A percentile compares a stretch with the other conserved stretches of the same genome.
Evolutionary conservation across 805 yeast species (phyloP).

Genomic region (Candida maesae): DNA sequence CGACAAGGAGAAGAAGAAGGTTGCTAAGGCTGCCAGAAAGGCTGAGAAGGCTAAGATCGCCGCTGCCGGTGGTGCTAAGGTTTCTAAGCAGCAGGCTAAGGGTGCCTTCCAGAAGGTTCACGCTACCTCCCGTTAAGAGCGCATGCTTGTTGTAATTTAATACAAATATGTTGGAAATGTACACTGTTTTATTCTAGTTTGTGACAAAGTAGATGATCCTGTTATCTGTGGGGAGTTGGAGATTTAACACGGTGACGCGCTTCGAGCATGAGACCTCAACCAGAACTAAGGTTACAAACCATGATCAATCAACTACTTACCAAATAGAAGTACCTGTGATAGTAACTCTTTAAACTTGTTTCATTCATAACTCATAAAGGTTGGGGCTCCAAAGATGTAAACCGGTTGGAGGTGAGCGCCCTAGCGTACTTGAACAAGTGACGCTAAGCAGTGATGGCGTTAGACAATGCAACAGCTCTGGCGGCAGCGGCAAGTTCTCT

Average conservation of each 20-base stretch:
- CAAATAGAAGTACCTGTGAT: too few relatives aligned
- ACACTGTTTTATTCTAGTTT: slow-evolving; percentile 6
- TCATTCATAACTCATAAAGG: too few relatives aligned
- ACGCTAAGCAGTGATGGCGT: slow-evolving; percentile 17
- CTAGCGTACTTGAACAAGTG: too few relatives aligned
- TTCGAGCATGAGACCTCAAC: too few relatives aligned
- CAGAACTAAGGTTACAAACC: too few relatives aligned
- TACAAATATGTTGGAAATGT: slow-evolving; percentile 19
- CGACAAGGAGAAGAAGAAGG: slow-evolving; percentile 87
- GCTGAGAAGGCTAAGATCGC: slow-evolving; percentile 83
- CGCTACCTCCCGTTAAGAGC: slow-evolving; percentile 88
- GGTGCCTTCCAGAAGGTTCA: slow-evolving; percentile 97
- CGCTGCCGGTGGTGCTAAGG: slow-evolving; percentile 70
- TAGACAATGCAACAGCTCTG: slow-evolving; percentile 20
- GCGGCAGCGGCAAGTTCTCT: slow-evolving; percentile 24
- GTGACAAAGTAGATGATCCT: not conserved
- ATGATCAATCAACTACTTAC: too few relatives aligned
- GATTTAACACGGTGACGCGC: too few relatives aligned
- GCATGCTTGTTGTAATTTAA: slow-evolving; percentile 14
- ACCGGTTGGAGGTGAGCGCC: too few relatives aligned
- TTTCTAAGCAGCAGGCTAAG: slow-evolving; percentile 95
- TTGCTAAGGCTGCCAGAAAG: slow-evolving; percentile 91
- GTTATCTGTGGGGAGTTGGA: too few relatives aligned
- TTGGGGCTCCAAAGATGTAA: too few relatives aligned
- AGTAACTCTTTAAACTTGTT: too few relatives aligned